Evolutionary conservation across 805 yeast species (phyloP), one percentile per base, ranked within the genome.

Genomic region (Starmerella khaoyaiensis): DNA sequence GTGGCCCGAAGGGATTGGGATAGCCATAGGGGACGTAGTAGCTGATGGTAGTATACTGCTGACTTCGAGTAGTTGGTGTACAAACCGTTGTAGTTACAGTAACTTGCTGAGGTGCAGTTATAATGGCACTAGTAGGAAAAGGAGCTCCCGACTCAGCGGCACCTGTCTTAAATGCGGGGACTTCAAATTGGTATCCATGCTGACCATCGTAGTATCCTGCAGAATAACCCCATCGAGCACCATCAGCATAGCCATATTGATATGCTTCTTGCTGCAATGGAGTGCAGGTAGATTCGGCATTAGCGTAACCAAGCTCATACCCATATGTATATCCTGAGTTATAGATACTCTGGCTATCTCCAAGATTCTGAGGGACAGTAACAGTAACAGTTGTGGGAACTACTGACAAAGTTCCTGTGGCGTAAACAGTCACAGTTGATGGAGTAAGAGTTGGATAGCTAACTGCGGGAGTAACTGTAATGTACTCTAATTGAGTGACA

Each of bases 141-240:
- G 39, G 30, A 8, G 33, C 27, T 7, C 36, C 32, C 14, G 31
- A 17, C 4, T 18, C 14, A 5, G 15, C 14, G 4, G 29, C 28
- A 4, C 19, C 29, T 4, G 39, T 31, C 11, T 26, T 34, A 19
- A 40, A 33, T 20, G 18, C n/a, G 4, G 44, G 44, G 21, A 35
- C 25, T 4, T 7, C 30, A 28, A 32, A 31, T 4, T 28, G 41
- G 11, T 33, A 29, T 15, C 35, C 29, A 20, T 21, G 40, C 3
- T 21, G 9, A 5, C 34, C 44, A 23, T 42, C 46, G 15, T 19
- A 10, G 39, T 36, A 42, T 10, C 46, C 46, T 8, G 18, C 23
- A 21, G 28, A n/a, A 39, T 42, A 42, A 3, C 36, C 46, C 46
- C 46, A 42, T 2, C 31, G 24, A 1, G 46, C 43, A 21, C 46